Evolutionary conservation across 306 rosid genomes (phyloP).

Genomic region (Sphenostylis stenocarpa): DNA sequence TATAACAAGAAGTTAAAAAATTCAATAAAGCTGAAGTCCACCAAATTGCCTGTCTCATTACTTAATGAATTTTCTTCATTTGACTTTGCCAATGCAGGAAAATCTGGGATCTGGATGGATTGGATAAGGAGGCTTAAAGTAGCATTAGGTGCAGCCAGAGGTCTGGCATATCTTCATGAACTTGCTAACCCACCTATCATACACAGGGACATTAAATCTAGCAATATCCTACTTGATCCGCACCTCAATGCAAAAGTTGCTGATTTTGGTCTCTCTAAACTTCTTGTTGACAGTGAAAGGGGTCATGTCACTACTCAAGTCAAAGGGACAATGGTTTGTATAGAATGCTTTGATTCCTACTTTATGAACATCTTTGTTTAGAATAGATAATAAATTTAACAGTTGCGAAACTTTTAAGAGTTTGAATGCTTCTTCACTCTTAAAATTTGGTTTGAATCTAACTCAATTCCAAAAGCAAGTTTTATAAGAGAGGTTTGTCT

Average conservation of each 20-base stretch:
- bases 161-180: constrained; percentile 81
- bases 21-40: not conserved
- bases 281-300: constrained; percentile 55
- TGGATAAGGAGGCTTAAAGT: constrained; percentile 74
- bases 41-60: not conserved
- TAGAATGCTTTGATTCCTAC: constrained; percentile 11
- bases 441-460: too few species aligned
- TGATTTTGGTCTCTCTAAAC: constrained; percentile 89
- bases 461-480: too few species aligned
- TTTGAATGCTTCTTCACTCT: not conserved
- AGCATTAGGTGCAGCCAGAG: constrained; percentile 73
- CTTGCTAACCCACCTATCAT: constrained; percentile 81
- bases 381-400: not conserved
- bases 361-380: constrained; percentile 8
- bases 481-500: too few species aligned
- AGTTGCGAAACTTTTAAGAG: not conserved
- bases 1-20: not conserved
- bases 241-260: constrained; percentile 69
- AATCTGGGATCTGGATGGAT: constrained; percentile 65
- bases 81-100: constrained; percentile 50
- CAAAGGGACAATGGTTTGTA: constrained; percentile 84
- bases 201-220: constrained; percentile 83
- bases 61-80: constrained; percentile 1
- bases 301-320: constrained; percentile 81
- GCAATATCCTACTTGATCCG: constrained; percentile 72